A percentile compares a stretch with the other conserved stretches of the same genome.
Conservation (phyloP, 2,329 filamentous ascomycete genomes). For the Microcyclospora pomicola region DNA sequence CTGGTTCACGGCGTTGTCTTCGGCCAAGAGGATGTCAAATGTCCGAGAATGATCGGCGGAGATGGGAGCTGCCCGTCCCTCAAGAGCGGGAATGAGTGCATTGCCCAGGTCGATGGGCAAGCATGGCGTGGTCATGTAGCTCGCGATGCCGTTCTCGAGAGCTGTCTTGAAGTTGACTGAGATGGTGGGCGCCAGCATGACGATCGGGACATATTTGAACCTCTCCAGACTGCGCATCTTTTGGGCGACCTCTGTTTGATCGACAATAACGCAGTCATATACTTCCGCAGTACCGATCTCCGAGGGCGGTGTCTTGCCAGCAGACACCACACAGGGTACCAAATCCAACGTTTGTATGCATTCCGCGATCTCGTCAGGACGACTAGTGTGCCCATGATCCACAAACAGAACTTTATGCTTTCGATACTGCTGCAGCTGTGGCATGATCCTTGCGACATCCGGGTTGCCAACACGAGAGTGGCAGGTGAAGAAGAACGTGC, state of each 20-base stretch:
- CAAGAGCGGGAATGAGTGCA: slow-evolving; percentile 86
- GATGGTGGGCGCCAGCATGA: slow-evolving; percentile 76
- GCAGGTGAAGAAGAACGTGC: slow-evolving; percentile 93
- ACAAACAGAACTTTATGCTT: slow-evolving; percentile 89
- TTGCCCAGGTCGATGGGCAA: slow-evolving; percentile 88
- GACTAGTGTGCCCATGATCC: slow-evolving; percentile 72
- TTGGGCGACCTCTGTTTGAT: slow-evolving; percentile 83
- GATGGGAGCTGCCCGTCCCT: slow-evolving; percentile 81
- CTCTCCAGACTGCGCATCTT: slow-evolving; percentile 75
- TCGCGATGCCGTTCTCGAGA: slow-evolving; percentile 90
- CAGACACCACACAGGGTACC: slow-evolving; percentile 69
- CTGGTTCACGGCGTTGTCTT: slow-evolving; percentile 97
- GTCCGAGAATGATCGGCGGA: slow-evolving; percentile 89
- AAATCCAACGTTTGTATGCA: slow-evolving; percentile 72
- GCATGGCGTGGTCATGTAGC: slow-evolving; percentile 96
- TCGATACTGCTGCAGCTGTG: slow-evolving; percentile 78
- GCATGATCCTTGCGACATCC: slow-evolving; percentile 63
- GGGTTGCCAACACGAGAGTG: slow-evolving; percentile 72
- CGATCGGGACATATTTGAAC: slow-evolving; percentile 95
- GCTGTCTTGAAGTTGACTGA: slow-evolving; percentile 88
- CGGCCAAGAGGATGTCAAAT: slow-evolving; percentile 86
- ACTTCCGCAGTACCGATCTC: slow-evolving; percentile 43
- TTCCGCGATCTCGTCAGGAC: slow-evolving; percentile 58
- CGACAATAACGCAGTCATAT: slow-evolving; percentile 92
- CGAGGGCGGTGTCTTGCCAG: slow-evolving; percentile 49